Evolutionary conservation across 108 stramenopile species (phyloP), one percentile per base, ranked within the genome.

Genomic region (Bacterosira constricta): DNA sequence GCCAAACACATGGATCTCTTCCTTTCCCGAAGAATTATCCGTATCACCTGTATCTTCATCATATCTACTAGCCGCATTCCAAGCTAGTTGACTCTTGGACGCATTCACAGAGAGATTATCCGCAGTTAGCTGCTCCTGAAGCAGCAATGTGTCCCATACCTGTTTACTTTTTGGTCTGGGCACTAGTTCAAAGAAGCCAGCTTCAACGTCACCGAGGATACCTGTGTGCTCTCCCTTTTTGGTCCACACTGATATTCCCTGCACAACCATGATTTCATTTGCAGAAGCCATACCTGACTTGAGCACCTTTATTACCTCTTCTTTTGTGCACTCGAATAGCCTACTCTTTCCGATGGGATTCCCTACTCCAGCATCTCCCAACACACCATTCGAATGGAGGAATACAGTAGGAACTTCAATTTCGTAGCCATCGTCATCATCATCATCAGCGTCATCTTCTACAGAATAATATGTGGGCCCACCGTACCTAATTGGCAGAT

Each of bases 181-280:
- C 4, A 81, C 76, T 26, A 49, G 1, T 29, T 81, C 80, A 51
- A 81, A 81, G 59, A 50, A 73, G 10, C 75, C 71, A 29, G 49
- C 51, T 23, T 66, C 58, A 10, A 81, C 46, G 31, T 81, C 80
- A 15, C 71, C 76, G 11, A 65, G 30, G 6, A 81, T 58, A n/a
- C 80, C 80, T 21, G 70, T 55, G 21, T 63, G 38, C 9, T 49
- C 61, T 3, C 41, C 53, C 26, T 36, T 31, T 25, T 73, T 73
- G 17, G 71, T 72, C 89, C 89, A 90, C 15, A 78, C 55, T 6
- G 80, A 86, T 46, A 85, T 68, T 10, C 89, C 89, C 69, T 83
- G 60, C 1, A 90, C 76, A 3, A 73, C 64, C 59, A 86, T 71
- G 68, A 90, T 76, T 8, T 87, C 81, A 21, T 83, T 66, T 0